phyloP scores from a whole-genome alignment of 1,284 basidiomycete species.

The Ceratorhiza oryzae-sativae region DNA sequence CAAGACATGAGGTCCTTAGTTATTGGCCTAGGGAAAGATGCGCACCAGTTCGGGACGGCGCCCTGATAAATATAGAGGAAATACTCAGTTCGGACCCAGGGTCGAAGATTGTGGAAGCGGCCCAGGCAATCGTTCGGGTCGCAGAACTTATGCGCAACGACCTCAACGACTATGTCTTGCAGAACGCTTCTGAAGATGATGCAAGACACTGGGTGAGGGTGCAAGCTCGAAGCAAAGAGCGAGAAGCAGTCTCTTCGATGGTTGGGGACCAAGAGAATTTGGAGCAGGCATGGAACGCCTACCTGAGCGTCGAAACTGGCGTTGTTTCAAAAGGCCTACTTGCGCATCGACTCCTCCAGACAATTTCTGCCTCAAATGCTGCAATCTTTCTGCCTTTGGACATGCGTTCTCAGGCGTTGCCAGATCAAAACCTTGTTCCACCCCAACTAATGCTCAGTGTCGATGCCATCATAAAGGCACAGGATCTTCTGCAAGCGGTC shows the following conservation, averaged over 20 bases:
- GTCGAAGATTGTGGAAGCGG: not conserved
- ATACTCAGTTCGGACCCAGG: not conserved
- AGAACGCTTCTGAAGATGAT: slow-evolving; percentile 11
- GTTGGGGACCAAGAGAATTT: slow-evolving; percentile 7
- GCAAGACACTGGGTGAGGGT: not conserved
- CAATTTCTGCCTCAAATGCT: not conserved
- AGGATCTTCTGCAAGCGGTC: slow-evolving; percentile 7
- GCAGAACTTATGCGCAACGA: slow-evolving; percentile 10
- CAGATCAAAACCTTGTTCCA: not conserved
- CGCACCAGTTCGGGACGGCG: slow-evolving; percentile 1
- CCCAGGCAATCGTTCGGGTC: not conserved
- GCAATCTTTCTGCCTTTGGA: slow-evolving; percentile 1
- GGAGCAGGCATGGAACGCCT: not conserved
- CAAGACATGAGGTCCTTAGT: not conserved
- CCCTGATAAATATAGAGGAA: not conserved
- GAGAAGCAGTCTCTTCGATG: not conserved
- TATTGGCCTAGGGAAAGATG: slow-evolving; percentile 2
- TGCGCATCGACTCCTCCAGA: not conserved
- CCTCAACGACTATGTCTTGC: slow-evolving; percentile 3
- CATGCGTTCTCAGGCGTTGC: not conserved
- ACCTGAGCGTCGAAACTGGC: not conserved
- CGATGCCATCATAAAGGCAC: not conserved
- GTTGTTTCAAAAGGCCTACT: not conserved
- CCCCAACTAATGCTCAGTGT: slow-evolving; percentile 13
- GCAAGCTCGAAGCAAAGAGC: slow-evolving; percentile 8